Conservation (phyloP, 179 eudicot species). For the Nepenthes alata region DNA sequence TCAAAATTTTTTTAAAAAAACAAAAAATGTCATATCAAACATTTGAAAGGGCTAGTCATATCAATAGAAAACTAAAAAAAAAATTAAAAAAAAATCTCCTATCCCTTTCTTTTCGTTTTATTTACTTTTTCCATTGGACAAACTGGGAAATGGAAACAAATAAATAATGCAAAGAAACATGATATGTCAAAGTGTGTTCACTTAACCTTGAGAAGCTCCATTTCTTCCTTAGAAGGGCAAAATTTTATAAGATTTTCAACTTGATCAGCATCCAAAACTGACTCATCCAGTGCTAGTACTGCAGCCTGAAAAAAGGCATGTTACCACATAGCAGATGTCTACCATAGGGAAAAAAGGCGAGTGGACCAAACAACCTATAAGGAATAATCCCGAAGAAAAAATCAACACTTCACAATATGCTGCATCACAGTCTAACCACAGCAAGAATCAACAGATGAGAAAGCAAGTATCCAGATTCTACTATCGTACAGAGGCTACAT, state of each 20-base stretch:
- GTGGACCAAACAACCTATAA: not conserved
- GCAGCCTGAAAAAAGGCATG: conserved; percentile 49
- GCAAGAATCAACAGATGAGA: conserved; percentile 1
- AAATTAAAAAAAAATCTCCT: not conserved
- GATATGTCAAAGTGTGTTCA: not conserved
- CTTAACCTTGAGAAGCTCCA: conserved; percentile 82
- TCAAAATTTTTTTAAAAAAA: conserved; percentile 7
- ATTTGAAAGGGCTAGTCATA: not conserved
- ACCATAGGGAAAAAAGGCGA: not conserved
- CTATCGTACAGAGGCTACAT: too few relatives aligned
- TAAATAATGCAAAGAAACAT: conserved; percentile 3
- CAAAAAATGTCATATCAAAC: not conserved
- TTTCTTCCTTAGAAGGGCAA: conserved; percentile 97
- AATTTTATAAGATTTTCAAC: conserved; percentile 94
- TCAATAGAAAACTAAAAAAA: not conserved
- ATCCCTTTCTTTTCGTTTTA: not conserved
- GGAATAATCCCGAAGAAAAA: too few relatives aligned
- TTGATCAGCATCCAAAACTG: conserved; percentile 94
- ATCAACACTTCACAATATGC: not conserved
- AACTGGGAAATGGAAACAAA: not conserved
- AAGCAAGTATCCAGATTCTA: conserved; percentile 1
- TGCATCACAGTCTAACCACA: not conserved
- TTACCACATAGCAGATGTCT: conserved; percentile 1
- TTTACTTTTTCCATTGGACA: not conserved
- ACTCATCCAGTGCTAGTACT: conserved; percentile 81